Base-by-base conservation (phyloP, 2,329 filamentous ascomycete species). In the Colletotrichum sp. region DNA sequence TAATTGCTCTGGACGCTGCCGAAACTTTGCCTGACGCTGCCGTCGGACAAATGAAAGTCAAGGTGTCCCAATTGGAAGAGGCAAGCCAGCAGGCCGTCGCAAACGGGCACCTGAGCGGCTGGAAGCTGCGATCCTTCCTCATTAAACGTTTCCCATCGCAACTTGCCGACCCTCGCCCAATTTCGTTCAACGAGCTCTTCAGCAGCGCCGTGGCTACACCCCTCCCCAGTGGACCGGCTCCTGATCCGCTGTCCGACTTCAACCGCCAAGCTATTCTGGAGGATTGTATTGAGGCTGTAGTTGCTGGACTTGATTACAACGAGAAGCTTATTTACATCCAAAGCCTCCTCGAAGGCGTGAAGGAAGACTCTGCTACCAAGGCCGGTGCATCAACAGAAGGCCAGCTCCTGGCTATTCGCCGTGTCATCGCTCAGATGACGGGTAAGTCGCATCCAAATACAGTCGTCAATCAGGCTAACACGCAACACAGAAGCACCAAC, bases 51-150 rank as follows among this genome's bases (percentile, higher is more conserved):
- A 78, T 82, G 6, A 79, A 79, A 43, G 61, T 82, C 48, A 84
- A 84, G 71, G 74, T 83, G 18, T 81, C 83, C 4, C 78, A 83
- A 65, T 80, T 87, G 7, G 85, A 86, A 66, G 83, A 83, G 72
- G 78, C 81, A 63, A 85, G 83, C 65, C 79, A 78, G 34, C 72
- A 82, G 26, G 81, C 82, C 1, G 84, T 87, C 79, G 61, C 79
- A 7, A 75, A 79, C 6, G 85, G 85, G 1, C 82, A 86, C 32
- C 36, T 86, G 16, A 80, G 82, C 34, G 88, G 86, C 7, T 90
- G 89, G 88, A 86, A 86, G 77, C 78, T 89, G 32, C 84, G 86
- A 70, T 85, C 82, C 5, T 87, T 90, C 70, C 78, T 90, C 13
- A 82, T 83, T 7, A 85, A 80, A 6, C 82, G 86, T 66, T 82